phyloP scores from a whole-genome alignment of 2,329 filamentous ascomycete species.

The Penicillium paneum region DNA sequence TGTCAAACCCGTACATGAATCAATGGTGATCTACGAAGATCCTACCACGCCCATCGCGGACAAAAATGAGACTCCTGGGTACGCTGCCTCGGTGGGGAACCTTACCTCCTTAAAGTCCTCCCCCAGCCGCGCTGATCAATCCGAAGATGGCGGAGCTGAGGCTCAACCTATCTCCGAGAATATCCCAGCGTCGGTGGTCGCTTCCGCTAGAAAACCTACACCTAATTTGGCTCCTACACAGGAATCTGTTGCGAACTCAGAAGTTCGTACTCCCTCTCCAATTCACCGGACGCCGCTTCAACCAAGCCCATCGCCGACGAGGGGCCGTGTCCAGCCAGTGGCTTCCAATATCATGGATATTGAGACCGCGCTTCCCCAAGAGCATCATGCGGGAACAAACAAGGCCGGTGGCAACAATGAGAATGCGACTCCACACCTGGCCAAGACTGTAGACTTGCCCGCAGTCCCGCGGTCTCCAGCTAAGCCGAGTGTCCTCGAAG shows the following conservation, averaged over 20 bases:
- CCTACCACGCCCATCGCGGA: constrained; percentile 18
- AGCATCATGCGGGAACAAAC: background rate
- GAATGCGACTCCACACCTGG: constrained; percentile 19
- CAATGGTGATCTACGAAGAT: constrained; percentile 29
- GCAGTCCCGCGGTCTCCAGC: constrained; percentile 21
- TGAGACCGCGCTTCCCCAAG: constrained; percentile 10
- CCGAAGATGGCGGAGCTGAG: background rate
- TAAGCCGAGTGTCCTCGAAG: constrained; percentile 36
- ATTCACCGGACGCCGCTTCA: constrained; percentile 20
- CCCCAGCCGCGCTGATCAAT: background rate
- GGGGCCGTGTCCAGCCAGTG: constrained; percentile 11
- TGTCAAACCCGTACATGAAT: constrained; percentile 14
- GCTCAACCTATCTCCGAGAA: background rate
- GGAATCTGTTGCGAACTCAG: constrained; percentile 10
- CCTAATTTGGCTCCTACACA: constrained; percentile 13
- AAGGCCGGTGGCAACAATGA: constrained; percentile 22
- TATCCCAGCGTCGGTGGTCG: background rate
- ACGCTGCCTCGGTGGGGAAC: constrained; percentile 6
- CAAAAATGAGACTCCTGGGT: constrained; percentile 1
- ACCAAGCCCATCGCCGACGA: constrained; percentile 20
- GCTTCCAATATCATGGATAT: constrained; percentile 6
- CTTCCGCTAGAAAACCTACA: constrained; percentile 1
- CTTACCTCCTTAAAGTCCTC: constrained; percentile 6
- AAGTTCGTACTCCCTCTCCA: constrained; percentile 17
- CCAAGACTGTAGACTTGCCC: constrained; percentile 16